Evolutionary conservation across 1,284 basidiomycete genomes (phyloP), one percentile per base, ranked within the genome.

Genomic region (Agroathelia rolfsii): DNA sequence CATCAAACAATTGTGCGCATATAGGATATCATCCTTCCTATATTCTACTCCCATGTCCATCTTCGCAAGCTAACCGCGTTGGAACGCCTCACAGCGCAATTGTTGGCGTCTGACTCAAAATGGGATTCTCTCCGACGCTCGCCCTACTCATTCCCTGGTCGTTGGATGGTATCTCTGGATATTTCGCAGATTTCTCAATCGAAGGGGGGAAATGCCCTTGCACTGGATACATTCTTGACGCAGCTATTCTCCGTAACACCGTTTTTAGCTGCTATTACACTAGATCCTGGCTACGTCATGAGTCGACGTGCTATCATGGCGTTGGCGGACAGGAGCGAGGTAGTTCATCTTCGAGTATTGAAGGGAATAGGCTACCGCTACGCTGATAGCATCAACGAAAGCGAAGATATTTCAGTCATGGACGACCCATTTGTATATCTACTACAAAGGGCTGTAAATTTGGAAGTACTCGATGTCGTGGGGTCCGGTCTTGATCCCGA

Each of bases 41-140:
- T 85, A 26, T 61, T 86, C 31, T 88, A 86, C 49, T 56, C 69
- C 11, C 58, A 61, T 21, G 67, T 83, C 10, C 53, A 56, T 19
- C 52, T 86, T 23, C 52, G 52, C 6, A 59, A 60, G 4, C 45
- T 72, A 7, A 37, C 51, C 11, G 57, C 66, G 6, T 58, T 90
- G 18, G 62, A 71, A 35, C 62, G 59, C 28, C 76, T 90, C 40
- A 61, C 72, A 6, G 42, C 56, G 15, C 63, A 61, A 15, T 62
- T 90, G 3, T 56, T 64, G 37, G 44, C 48, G 13, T 76, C 78
- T 12, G 87, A 92, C 42, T 64, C 74, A 45, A 72, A 69, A 47
- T 90, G 87, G 87, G 84, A 87, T 45, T 83, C 84, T 35, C 76
- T 90, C 38, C 72, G 83, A 33, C 68, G 85, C 26, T 86, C 86